Conservation (phyloP, 2,329 filamentous ascomycete genomes). For the Leptographium procerum region DNA sequence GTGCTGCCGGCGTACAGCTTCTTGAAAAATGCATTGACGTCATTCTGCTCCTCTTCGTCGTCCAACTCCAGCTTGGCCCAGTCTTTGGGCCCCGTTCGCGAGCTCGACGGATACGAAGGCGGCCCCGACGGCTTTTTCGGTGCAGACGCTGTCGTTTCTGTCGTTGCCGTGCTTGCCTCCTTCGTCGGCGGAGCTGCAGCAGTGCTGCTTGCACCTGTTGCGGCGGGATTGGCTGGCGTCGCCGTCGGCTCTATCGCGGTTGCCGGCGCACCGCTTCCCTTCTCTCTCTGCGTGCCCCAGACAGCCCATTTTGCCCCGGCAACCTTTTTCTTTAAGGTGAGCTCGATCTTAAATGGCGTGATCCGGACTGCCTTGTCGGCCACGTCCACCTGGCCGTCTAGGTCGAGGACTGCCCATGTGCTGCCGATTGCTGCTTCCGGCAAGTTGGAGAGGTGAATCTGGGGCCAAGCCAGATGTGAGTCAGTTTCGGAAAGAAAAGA, state of each 20-base stretch:
- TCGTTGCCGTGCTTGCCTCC: neutral
- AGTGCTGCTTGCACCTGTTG: neutral
- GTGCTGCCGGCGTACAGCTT: slow-evolving; percentile 68
- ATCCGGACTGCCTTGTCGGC: slow-evolving; percentile 15
- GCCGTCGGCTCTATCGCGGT: neutral
- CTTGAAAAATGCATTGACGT: slow-evolving; percentile 80
- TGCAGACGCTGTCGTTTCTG: neutral
- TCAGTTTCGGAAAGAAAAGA: neutral
- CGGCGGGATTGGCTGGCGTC: neutral
- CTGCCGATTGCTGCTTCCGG: slow-evolving; percentile 13
- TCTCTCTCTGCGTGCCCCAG: slow-evolving; percentile 18
- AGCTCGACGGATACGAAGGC: slow-evolving; percentile 76
- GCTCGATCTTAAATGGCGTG: slow-evolving; percentile 22
- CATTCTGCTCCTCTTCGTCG: slow-evolving; percentile 46
- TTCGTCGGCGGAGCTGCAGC: neutral
- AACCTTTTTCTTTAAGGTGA: slow-evolving; percentile 18
- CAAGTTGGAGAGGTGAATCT: slow-evolving; percentile 4
- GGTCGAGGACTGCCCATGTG: slow-evolving; percentile 13
- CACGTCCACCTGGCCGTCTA: slow-evolving; percentile 16
- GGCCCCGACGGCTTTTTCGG: neutral
- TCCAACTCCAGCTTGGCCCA: slow-evolving; percentile 68
- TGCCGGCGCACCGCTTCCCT: neutral
- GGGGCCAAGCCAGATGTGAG: neutral
- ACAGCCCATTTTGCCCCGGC: slow-evolving; percentile 19
- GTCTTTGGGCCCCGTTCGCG: slow-evolving; percentile 70